Conservation (phyloP, 805 yeast genomes). For the Nakazawaea anatomiae region DNA sequence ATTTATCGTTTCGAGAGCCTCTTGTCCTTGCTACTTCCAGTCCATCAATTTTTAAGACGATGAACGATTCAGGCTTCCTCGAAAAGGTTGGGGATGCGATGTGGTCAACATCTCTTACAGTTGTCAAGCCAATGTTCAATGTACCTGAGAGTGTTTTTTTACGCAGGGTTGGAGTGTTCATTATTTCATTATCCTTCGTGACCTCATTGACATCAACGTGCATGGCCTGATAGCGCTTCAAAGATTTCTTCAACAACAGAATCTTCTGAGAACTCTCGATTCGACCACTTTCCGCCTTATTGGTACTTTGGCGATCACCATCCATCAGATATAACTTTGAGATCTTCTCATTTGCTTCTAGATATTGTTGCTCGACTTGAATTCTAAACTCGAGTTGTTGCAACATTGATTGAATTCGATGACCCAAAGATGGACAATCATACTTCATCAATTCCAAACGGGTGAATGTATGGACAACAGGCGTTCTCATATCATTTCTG, state of each 20-base stretch:
- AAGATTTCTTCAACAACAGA: conserved; percentile 72
- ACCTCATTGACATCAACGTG: conserved; percentile 68
- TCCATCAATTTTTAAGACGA: conserved; percentile 82
- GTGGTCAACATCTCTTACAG: conserved; percentile 88
- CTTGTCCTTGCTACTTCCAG: conserved; percentile 74
- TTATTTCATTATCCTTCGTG: conserved; percentile 56
- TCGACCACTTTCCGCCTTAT: conserved; percentile 86
- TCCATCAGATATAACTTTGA: conserved; percentile 81
- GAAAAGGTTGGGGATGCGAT: conserved; percentile 77
- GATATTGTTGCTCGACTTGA: conserved; percentile 90
- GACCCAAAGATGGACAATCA: conserved; percentile 93
- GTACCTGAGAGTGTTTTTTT: conserved; percentile 82
- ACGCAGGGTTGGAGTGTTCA: conserved; percentile 66
- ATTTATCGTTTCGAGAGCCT: conserved; percentile 68
- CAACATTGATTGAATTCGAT: conserved; percentile 90
- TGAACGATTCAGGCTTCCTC: conserved; percentile 72
- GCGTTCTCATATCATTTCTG: not conserved
- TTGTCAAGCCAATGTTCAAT: conserved; percentile 64
- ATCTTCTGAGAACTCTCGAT: conserved; percentile 82
- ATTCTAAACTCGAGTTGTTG: conserved; percentile 91
- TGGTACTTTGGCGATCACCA: conserved; percentile 80
- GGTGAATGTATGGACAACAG: conserved; percentile 42
- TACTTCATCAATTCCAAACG: conserved; percentile 80
- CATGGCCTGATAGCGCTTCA: conserved; percentile 86
- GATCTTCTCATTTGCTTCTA: conserved; percentile 87